Evolutionary conservation across 108 stramenopile species (phyloP), one percentile per base, ranked within the genome.

Genomic region (Nitzschia putrida): DNA sequence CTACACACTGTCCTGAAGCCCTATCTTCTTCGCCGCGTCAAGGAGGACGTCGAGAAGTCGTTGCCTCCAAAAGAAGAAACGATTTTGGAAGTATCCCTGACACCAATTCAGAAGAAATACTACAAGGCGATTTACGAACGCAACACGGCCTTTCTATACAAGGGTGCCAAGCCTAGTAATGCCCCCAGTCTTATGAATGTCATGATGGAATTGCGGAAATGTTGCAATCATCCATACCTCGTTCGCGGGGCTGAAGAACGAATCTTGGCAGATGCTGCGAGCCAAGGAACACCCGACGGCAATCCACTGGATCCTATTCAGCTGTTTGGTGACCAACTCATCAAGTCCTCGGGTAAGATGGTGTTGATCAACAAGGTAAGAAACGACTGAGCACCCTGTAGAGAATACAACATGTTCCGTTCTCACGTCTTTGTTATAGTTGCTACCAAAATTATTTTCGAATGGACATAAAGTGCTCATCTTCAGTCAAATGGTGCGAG

Each of bases 11-110:
- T 96, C 8, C 81, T 99, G 51, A 90, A 91, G 72, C 97, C 98
- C 20, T 96, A 94, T 69, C 78, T 99, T 22, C 86, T 99, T 26
- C 88, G 98, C 29, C 92, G 98, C 18, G 91, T 98, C 16, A 99
- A 98, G 74, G 98, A 98, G 64, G 97, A 99, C 56, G 98, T 99
- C 2, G 97, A 97, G 67, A 98, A 97, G 69, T 76, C 89, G 5
- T 75, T 99, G 26, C 98, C 97, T 10, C 94, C 94, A 24, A 99
- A 98, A 79, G 95, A 95, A 61, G 98, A 99, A 67, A 98, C 95
- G 4, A 96, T 99, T 61, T 74, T 99, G 8, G 97, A 98, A 69
- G 97, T 99, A 10, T 80, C 88, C 8, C 84, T 98, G 7, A 98
- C 98, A 45, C 91, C 95, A 0, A 86, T 96, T 42, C 98, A 99